phyloP scores from a whole-genome alignment of 1,284 basidiomycete genomes.

The Rhodofomes roseus region DNA sequence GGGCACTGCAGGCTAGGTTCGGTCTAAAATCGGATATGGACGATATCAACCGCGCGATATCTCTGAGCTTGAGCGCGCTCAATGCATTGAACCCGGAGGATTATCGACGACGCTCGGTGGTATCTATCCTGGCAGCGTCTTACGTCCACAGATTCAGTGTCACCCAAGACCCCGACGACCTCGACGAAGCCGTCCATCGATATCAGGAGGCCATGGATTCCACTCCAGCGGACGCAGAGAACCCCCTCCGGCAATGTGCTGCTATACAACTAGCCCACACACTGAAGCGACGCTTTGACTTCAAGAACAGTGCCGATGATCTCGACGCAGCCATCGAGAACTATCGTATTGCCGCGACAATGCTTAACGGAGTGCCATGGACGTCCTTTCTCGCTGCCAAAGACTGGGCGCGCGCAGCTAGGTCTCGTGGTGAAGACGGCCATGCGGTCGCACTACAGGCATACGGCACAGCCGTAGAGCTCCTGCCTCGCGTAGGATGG shows the following conservation, averaged over 20 bases:
- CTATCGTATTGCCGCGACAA: background rate
- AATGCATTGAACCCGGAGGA: background rate
- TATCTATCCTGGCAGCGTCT: background rate
- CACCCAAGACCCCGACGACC: background rate
- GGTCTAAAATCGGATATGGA: background rate
- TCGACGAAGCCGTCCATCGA: background rate
- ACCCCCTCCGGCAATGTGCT: background rate
- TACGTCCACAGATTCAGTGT: background rate
- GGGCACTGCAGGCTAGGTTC: background rate
- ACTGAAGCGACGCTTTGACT: background rate
- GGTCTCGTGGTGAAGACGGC: background rate
- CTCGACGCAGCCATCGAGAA: background rate
- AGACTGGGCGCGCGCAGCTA: background rate
- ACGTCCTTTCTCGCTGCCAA: background rate
- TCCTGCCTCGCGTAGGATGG: background rate
- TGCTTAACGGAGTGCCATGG: background rate
- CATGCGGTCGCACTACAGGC: background rate
- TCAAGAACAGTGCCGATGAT: background rate
- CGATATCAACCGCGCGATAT: constrained; percentile 1
- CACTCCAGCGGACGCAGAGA: background rate
- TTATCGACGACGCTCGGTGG: background rate
- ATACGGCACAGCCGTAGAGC: background rate
- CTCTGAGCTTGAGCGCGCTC: background rate
- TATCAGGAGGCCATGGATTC: background rate
- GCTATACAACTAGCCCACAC: background rate